Evolutionary conservation across 2,329 filamentous ascomycete species (phyloP).

Genomic region (Epichloe elymi): DNA sequence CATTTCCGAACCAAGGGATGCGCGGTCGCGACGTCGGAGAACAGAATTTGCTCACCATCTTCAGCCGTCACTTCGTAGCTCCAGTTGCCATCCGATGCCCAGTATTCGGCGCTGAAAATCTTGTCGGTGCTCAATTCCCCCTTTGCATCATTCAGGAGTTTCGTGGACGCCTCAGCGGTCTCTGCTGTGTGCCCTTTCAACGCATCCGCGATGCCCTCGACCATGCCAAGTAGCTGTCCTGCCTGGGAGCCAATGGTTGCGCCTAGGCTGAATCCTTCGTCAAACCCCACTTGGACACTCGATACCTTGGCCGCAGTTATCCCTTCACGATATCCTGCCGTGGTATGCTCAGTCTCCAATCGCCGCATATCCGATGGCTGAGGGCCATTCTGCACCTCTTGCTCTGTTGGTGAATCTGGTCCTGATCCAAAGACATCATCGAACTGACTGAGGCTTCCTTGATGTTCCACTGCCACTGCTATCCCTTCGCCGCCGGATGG

Average conservation of each 20-base stretch:
- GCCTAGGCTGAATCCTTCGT: conserved; percentile 78
- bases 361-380: conserved; percentile 56
- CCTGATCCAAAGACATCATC: conserved; percentile 25
- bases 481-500: conserved; percentile 12
- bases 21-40: conserved; percentile 48
- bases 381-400: conserved; percentile 7
- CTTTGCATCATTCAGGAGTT: conserved; percentile 35
- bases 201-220: conserved; percentile 56
- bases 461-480: neutral
- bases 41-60: conserved; percentile 33
- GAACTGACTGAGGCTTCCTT: conserved; percentile 12
- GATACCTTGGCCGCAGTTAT: conserved; percentile 61
- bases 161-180: conserved; percentile 11
- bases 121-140: conserved; percentile 45
- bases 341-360: conserved; percentile 64
- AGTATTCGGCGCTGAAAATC: conserved; percentile 54
- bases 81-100: conserved; percentile 60
- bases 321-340: conserved; percentile 83
- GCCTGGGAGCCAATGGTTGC: conserved; percentile 64
- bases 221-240: conserved; percentile 61
- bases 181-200: conserved; percentile 18
- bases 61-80: conserved; percentile 39
- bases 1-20: conserved; percentile 58
- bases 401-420: conserved; percentile 11
- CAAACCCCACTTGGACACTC: conserved; percentile 77